phyloP scores from a whole-genome alignment of 805 yeast species.

The Pichia gijzeniarum region DNA sequence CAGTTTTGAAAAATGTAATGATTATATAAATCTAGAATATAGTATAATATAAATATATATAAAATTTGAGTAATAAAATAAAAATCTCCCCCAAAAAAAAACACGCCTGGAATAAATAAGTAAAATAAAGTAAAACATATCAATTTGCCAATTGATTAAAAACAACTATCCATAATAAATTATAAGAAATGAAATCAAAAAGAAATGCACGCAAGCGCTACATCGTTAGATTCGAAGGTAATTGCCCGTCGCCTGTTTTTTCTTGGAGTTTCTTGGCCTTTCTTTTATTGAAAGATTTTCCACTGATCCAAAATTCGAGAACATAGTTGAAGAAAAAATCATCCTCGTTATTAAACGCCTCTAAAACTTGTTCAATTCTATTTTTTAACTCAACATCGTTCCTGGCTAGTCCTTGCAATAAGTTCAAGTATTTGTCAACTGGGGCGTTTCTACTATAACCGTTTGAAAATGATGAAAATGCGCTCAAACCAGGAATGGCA shows the following conservation, averaged over 20 bases:
- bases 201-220: background rate
- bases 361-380: conserved; percentile 22
- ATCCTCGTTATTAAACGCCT: conserved; percentile 29
- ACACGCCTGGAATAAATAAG: no score
- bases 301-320: conserved; percentile 29
- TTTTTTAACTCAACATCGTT: conserved; percentile 29
- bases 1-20: no score
- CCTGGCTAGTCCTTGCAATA: conserved; percentile 26
- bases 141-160: no score
- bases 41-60: background rate
- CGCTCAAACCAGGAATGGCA: conserved; percentile 15
- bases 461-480: conserved; percentile 5
- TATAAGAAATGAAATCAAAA: background rate
- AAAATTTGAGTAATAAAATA: background rate
- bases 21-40: background rate
- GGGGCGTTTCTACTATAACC: conserved; percentile 16
- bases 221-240: conserved; percentile 12
- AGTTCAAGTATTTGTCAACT: conserved; percentile 23
- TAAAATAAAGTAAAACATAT: no score
- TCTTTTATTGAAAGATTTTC: conserved; percentile 26
- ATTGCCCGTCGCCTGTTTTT: conserved; percentile 9
- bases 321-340: conserved; percentile 30
- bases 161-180: background rate
- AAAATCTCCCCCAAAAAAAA: no score
- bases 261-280: conserved; percentile 21